These are phyloP conservation scores for Metschnikowia kofuensis DNA, from an alignment of 805 yeast species.

Conservation along the genomic window DNA sequence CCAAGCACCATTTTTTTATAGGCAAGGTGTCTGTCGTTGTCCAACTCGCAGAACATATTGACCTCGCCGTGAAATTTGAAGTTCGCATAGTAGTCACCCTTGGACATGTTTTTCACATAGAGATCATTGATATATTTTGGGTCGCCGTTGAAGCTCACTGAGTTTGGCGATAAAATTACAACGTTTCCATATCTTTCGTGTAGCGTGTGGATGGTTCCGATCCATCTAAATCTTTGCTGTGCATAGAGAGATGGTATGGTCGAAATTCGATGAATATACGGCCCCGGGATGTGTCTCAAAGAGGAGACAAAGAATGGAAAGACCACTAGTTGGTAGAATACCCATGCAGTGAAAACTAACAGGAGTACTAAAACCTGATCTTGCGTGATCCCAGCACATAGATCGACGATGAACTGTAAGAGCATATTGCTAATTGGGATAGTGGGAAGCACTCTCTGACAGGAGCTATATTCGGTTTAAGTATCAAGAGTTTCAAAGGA, in stretches of 20 bases:
- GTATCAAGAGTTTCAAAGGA: too few relatives aligned
- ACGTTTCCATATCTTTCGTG: constrained; percentile 61
- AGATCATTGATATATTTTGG: constrained; percentile 49
- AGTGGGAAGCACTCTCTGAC: background rate
- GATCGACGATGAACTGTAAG: background rate
- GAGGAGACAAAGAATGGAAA: constrained; percentile 51
- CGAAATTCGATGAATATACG: constrained; percentile 47
- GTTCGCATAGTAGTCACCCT: constrained; percentile 56
- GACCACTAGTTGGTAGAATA: constrained; percentile 32
- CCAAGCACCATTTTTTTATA: constrained; percentile 30
- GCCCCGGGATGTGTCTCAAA: constrained; percentile 55
- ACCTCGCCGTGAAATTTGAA: constrained; percentile 55
- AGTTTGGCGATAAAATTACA: constrained; percentile 58
- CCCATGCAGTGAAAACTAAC: constrained; percentile 18
- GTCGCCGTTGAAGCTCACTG: constrained; percentile 56
- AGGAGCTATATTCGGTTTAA: background rate
- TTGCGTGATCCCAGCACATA: background rate
- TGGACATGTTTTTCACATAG: constrained; percentile 54
- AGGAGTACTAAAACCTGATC: background rate
- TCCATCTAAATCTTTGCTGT: constrained; percentile 46
- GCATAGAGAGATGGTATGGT: constrained; percentile 29
- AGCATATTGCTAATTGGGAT: background rate
- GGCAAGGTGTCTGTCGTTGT: constrained; percentile 29
- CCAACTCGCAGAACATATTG: constrained; percentile 59
- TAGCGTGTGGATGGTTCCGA: constrained; percentile 39